These are phyloP conservation scores for Annona squamosa DNA, from an alignment of 164 flowering plant species.

Conservation along the genomic window DNA sequence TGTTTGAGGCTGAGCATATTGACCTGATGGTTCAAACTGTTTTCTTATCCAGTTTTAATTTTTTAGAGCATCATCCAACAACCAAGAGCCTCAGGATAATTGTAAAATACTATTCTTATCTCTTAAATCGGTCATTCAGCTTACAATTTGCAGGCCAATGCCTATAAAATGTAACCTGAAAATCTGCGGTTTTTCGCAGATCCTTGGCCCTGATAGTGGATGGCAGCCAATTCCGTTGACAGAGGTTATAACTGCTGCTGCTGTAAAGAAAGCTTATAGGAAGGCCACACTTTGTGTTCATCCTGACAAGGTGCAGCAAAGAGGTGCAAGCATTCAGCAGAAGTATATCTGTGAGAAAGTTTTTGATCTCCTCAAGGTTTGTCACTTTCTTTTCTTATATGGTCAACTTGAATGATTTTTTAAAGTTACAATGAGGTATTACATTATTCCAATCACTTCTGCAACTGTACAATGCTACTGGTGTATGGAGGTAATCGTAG, in stretches of 20 bases:
- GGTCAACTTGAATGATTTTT: neutral
- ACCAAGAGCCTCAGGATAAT: neutral
- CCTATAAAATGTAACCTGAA: neutral
- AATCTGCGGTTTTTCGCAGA: conserved; percentile 33
- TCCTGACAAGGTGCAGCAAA: conserved; percentile 93
- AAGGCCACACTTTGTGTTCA: conserved; percentile 89
- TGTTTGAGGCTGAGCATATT: neutral
- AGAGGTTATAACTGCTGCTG: conserved; percentile 62
- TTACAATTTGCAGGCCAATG: neutral
- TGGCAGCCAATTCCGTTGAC: conserved; percentile 90
- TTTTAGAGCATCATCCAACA: no score
- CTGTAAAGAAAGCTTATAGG: conserved; percentile 84
- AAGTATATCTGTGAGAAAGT: conserved; percentile 92
- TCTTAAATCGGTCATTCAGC: neutral
- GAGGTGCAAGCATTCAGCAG: conserved; percentile 82
- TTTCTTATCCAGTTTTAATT: neutral
- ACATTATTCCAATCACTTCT: neutral
- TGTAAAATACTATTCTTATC: neutral
- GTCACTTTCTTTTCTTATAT: conserved; percentile 8
- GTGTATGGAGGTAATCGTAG: neutral
- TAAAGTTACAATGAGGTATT: neutral
- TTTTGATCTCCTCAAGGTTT: conserved; percentile 90
- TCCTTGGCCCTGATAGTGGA: conserved; percentile 86
- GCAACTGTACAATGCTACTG: neutral
- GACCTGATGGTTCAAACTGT: neutral